Base-by-base conservation (phyloP, 1,284 basidiomycete species). In the Rhodotorula sp. region DNA sequence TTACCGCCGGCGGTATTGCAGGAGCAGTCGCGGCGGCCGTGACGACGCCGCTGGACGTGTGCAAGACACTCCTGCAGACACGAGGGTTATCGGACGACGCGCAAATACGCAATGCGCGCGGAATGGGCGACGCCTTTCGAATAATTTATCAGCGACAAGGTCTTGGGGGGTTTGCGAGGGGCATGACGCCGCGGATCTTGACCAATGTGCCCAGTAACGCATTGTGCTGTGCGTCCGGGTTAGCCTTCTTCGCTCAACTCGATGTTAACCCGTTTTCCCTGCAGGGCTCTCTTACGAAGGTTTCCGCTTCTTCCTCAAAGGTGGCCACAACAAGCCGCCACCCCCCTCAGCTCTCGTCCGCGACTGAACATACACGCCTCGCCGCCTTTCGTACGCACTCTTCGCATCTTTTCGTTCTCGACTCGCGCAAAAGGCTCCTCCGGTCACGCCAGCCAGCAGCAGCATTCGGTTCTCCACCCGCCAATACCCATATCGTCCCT, bases 151-250 rank as follows among this genome's bases (percentile, higher is more conserved):
- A 83, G 76, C 84, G 90, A 74, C 92, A 98, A 76, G 96, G 95
- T 10, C 62, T 89, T 56, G 89, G 84, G 77, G 96, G 96, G 0
- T 93, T 99, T 79, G 83, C 84, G 60, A 85, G 96, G 76, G 96
- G 96, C 34, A 84, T 99, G 77, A 85, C 91, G 62, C 96, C 96
- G 10, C 86, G 96, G 59, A 89, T 99, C 58, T 83, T 99, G 79
- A 96, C 95, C 17, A 92, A 92, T 73, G 93, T 98, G 88, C 96
- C 96, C 15, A 94, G 91, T 79, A 98, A 96, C 68, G 96, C 96
- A 11, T 85, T 99, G 61, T 96, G 92, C 82, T 99, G 96, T 78
- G 47, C 46, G 76, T 76, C n/a, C 36, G 24, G 15, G 24, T 46
- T 34, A 7, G 24, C 39, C n/a, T 27, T 24, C 51, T 34, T n/a